phyloP scores from a whole-genome alignment of 140 eudicot genomes.

The Bidens hawaiensis region DNA sequence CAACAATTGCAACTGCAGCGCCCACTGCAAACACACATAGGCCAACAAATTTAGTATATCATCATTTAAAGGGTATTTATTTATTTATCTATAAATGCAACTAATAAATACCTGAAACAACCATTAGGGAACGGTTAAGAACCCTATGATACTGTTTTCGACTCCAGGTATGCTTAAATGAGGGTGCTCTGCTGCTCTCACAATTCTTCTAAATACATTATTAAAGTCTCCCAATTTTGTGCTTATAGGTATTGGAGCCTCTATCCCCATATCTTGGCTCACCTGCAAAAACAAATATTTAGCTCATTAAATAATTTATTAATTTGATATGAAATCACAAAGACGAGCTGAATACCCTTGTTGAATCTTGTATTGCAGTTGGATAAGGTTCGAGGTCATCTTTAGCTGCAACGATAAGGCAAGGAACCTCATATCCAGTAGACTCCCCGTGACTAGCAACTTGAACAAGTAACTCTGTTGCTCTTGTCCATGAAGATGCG shows the following conservation, averaged over 20 bases:
- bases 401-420: slow-evolving; percentile 91
- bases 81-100: too few relatives aligned
- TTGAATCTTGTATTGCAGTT: slow-evolving; percentile 84
- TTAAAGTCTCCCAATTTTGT: slow-evolving; percentile 74
- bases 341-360: slow-evolving; percentile 70
- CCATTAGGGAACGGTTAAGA: slow-evolving; percentile 66
- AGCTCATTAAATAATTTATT: background rate
- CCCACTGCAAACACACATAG: slow-evolving; percentile 60
- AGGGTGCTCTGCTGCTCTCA: slow-evolving; percentile 88
- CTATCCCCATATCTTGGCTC: slow-evolving; percentile 96
- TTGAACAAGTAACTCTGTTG: slow-evolving; percentile 78
- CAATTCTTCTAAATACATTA: slow-evolving; percentile 64
- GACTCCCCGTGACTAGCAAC: slow-evolving; percentile 93
- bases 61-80: too few relatives aligned
- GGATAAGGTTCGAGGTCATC: slow-evolving; percentile 82
- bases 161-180: slow-evolving; percentile 94
- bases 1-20: slow-evolving; percentile 84
- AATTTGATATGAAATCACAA: background rate
- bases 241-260: slow-evolving; percentile 92
- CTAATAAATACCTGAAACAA: slow-evolving; percentile 93
- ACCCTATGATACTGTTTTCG: slow-evolving; percentile 83
- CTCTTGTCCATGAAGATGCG: slow-evolving; percentile 68
- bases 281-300: slow-evolving; percentile 40
- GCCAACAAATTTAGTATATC: background rate
- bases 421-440: slow-evolving; percentile 88